phyloP scores from a whole-genome alignment of 2,329 filamentous ascomycete genomes.

The Mycosphaerelloides madeirae region DNA sequence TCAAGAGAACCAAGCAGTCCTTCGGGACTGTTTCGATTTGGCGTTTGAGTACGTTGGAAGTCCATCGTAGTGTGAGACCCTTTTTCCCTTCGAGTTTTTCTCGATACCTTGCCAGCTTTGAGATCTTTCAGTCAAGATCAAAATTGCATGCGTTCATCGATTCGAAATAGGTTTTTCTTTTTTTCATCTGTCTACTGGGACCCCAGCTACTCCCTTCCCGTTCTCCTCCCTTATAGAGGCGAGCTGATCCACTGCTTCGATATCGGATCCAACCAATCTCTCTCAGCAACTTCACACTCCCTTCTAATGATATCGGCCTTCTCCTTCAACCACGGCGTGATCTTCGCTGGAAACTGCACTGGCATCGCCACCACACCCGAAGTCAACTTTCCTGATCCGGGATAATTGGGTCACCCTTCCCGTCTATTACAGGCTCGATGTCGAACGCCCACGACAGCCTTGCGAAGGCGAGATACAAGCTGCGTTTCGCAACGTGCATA shows the following conservation, averaged over 20 bases:
- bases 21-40: too few species aligned
- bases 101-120: too few species aligned
- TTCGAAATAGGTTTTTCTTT: too few species aligned
- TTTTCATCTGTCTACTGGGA: too few species aligned
- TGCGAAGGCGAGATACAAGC: conserved; percentile 35
- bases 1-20: too few species aligned
- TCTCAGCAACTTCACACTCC: conserved; percentile 25
- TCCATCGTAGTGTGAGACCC: too few species aligned
- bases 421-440: conserved; percentile 31
- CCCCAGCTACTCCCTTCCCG: too few species aligned
- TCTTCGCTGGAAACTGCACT: conserved; percentile 35
- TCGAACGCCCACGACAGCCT: conserved; percentile 46
- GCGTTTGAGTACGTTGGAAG: too few species aligned
- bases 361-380: conserved; percentile 45
- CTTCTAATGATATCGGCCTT: conserved; percentile 27
- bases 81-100: too few species aligned
- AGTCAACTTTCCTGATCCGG: conserved; percentile 39
- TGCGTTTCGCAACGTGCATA: conserved; percentile 28
- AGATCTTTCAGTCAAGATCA: too few species aligned
- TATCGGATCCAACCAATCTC: conserved; percentile 24
- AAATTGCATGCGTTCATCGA: too few species aligned
- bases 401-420: conserved; percentile 31
- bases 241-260: conserved; percentile 32
- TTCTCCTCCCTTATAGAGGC: too few species aligned
- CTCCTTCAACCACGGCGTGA: conserved; percentile 33